Percentiles rank a stretch among this genome's conserved stretches.
Conservation (phyloP, 1,284 basidiomycete species). For the Ganoderma multipileum region DNA sequence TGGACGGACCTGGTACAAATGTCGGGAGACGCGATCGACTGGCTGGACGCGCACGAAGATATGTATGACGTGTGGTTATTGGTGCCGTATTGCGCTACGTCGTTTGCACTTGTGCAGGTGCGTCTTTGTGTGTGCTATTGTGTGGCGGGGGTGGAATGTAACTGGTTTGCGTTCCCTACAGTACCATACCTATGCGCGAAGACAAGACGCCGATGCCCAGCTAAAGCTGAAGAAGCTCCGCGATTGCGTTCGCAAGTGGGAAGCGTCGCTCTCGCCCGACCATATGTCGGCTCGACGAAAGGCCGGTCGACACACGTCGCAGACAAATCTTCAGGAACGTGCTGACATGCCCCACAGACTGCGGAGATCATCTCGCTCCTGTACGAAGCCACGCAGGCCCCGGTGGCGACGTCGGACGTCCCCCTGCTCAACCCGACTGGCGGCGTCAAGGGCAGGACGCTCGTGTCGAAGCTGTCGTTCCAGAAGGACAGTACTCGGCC, state of each 20-base stretch:
- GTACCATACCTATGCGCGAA: slow-evolving; percentile 93
- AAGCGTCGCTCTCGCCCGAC: slow-evolving; percentile 78
- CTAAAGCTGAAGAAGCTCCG: slow-evolving; percentile 79
- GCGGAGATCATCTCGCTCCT: slow-evolving; percentile 91
- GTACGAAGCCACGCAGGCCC: slow-evolving; percentile 89
- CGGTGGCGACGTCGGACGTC: slow-evolving; percentile 60
- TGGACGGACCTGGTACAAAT: slow-evolving; percentile 80
- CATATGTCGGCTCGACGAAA: slow-evolving; percentile 93
- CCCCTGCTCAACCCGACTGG: slow-evolving; percentile 77
- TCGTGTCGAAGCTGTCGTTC: slow-evolving; percentile 67
- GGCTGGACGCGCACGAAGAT: slow-evolving; percentile 84
- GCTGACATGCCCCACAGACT: slow-evolving; percentile 62
- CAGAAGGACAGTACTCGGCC: slow-evolving; percentile 78
- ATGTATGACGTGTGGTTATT: slow-evolving; percentile 89
- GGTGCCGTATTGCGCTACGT: slow-evolving; percentile 88
- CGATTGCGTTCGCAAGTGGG: slow-evolving; percentile 87
- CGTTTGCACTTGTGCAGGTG: slow-evolving; percentile 90
- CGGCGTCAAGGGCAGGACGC: slow-evolving; percentile 67
- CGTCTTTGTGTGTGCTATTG: slow-evolving; percentile 40
- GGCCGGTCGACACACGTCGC: slow-evolving; percentile 52
- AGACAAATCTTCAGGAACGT: slow-evolving; percentile 28
- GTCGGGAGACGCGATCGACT: slow-evolving; percentile 86
- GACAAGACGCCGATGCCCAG: slow-evolving; percentile 78
- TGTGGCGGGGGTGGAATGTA: neutral
- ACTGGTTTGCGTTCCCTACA: slow-evolving; percentile 37